Evolutionary conservation across 2,329 filamentous ascomycete genomes (phyloP).

Genomic region (Clonostachys rhizophaga): DNA sequence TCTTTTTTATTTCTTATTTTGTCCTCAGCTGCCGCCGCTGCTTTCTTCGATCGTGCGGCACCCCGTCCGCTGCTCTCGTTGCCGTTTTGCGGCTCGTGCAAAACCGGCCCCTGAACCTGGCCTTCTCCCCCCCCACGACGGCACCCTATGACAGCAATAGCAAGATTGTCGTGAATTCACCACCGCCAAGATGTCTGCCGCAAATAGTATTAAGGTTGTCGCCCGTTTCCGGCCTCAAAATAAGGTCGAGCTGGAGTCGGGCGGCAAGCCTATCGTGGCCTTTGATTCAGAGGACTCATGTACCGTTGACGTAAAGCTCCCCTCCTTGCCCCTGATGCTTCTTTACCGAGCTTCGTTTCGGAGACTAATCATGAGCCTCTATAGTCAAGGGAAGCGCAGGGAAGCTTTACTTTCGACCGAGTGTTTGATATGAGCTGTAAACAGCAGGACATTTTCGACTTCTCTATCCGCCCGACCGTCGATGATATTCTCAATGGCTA

Average conservation of each 20-base stretch:
- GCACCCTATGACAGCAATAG: neutral
- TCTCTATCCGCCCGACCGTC: slow-evolving; percentile 91
- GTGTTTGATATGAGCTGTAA: slow-evolving; percentile 92
- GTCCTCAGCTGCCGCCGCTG: no score
- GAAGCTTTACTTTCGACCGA: slow-evolving; percentile 93
- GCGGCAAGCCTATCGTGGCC: slow-evolving; percentile 85
- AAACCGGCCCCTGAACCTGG: neutral
- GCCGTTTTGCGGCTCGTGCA: neutral
- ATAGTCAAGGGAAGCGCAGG: slow-evolving; percentile 79
- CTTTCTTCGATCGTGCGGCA: no score
- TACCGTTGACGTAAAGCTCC: slow-evolving; percentile 64
- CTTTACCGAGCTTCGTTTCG: neutral
- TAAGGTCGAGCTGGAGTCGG: slow-evolving; percentile 83
- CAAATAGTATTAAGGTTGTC: slow-evolving; percentile 79
- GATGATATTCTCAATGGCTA: slow-evolving; percentile 98
- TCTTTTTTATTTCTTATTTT: no score
- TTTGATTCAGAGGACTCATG: slow-evolving; percentile 91
- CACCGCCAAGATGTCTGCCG: slow-evolving; percentile 45
- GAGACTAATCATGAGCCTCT: slow-evolving; percentile 14
- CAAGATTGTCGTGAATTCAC: neutral
- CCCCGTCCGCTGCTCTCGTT: neutral
- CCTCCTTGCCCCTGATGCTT: neutral
- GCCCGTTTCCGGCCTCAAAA: slow-evolving; percentile 98
- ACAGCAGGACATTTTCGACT: slow-evolving; percentile 95
- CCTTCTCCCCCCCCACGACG: neutral